A percentile compares a stretch with the other conserved stretches of the same genome.
Conservation (phyloP, 1,284 basidiomycete species). For the Tetrapyrgos nigripes region DNA sequence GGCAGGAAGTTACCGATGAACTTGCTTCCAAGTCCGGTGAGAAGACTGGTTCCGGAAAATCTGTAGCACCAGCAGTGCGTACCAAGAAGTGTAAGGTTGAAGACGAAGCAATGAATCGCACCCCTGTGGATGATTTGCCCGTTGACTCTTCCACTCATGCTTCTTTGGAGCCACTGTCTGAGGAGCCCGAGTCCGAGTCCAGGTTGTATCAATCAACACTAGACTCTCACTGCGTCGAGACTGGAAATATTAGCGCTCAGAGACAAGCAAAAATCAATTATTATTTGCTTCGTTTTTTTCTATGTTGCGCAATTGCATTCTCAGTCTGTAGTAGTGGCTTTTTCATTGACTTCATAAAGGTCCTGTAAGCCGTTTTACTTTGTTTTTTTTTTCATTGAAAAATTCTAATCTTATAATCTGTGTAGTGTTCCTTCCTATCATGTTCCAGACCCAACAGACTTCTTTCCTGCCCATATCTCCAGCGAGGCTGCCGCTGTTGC, state of each 20-base stretch:
- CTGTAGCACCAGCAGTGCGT: constrained; percentile 5
- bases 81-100: constrained; percentile 6
- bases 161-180: neutral
- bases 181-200: too few relatives aligned
- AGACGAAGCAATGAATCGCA: neutral
- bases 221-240: neutral
- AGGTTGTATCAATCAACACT: neutral
- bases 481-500: constrained; percentile 11
- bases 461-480: constrained; percentile 14
- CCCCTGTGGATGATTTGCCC: neutral
- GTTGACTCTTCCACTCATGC: too few relatives aligned
- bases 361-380: constrained; percentile 9
- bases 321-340: constrained; percentile 19
- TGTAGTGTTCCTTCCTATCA: constrained; percentile 16
- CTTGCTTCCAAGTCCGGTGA: neutral
- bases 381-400: neutral
- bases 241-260: neutral
- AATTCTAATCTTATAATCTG: neutral
- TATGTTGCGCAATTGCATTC: constrained; percentile 21
- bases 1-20: neutral
- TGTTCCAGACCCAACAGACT: constrained; percentile 16
- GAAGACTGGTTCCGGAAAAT: neutral
- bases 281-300: constrained; percentile 15
- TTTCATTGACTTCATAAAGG: constrained; percentile 21
- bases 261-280: constrained; percentile 4